A percentile compares a stretch with the other conserved stretches of the same genome.
Evolutionary conservation across 2,329 filamentous ascomycete genomes (phyloP).

Genomic region (Sphaerostilbella broomeana): DNA sequence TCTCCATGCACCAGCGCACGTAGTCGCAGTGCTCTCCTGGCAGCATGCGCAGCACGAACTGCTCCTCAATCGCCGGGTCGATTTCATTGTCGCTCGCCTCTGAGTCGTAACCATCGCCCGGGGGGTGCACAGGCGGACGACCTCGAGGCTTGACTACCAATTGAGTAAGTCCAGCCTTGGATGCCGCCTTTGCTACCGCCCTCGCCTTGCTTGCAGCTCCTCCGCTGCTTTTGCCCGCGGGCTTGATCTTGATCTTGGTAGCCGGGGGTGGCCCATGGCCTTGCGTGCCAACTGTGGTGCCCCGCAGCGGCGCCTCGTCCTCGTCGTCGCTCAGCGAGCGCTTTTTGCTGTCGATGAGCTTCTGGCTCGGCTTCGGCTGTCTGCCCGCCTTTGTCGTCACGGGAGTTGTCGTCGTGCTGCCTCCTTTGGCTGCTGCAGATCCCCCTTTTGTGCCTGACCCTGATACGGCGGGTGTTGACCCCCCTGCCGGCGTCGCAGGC

Average conservation of each 20-base stretch:
- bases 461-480: neutral
- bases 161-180: slow-evolving; percentile 31
- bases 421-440: neutral
- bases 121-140: slow-evolving; percentile 60
- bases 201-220: slow-evolving; percentile 1
- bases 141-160: slow-evolving; percentile 56
- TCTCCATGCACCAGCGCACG: slow-evolving; percentile 65
- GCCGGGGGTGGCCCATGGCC: slow-evolving; percentile 26
- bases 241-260: slow-evolving; percentile 50
- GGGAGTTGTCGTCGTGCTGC: slow-evolving; percentile 9
- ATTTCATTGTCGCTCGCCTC: slow-evolving; percentile 85
- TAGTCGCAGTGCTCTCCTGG: slow-evolving; percentile 83
- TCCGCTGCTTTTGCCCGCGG: slow-evolving; percentile 12
- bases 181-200: slow-evolving; percentile 22
- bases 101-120: slow-evolving; percentile 91
- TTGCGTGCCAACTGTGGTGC: slow-evolving; percentile 40
- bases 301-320: slow-evolving; percentile 33
- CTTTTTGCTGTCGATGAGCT: slow-evolving; percentile 54
- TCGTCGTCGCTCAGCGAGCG: slow-evolving; percentile 51
- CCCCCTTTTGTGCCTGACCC: slow-evolving; percentile 4
- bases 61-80: slow-evolving; percentile 83
- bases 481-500: slow-evolving; percentile 31
- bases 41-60: slow-evolving; percentile 82
- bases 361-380: slow-evolving; percentile 52
- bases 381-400: slow-evolving; percentile 55